Conservation (phyloP, 371 early-diverging fungal genomes). For the Rhizopus stolonifer region DNA sequence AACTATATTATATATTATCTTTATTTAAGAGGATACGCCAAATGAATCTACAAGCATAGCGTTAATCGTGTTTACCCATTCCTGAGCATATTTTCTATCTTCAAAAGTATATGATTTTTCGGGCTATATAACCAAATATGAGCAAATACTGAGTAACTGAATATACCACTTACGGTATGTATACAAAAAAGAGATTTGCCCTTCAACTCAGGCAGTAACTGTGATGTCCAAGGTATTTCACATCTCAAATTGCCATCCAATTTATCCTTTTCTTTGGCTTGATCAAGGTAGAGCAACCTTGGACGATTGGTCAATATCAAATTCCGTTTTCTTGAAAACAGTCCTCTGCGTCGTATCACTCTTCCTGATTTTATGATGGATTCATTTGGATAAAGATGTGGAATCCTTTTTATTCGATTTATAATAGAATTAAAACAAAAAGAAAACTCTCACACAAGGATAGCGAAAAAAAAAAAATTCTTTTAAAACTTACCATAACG, state of each 20-base stretch:
- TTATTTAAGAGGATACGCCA: conserved; percentile 34
- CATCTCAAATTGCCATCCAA: conserved; percentile 40
- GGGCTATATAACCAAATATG: conserved; percentile 27
- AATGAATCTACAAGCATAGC: conserved; percentile 50
- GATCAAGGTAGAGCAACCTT: conserved; percentile 68
- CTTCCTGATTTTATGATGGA: conserved; percentile 60
- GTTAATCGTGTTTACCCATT: conserved; percentile 59
- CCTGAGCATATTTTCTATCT: conserved; percentile 51
- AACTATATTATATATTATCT: background rate
- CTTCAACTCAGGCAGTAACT: conserved; percentile 54
- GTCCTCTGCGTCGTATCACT: conserved; percentile 56
- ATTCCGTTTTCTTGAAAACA: conserved; percentile 58
- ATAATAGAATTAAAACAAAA: background rate
- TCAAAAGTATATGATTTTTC: conserved; percentile 63
- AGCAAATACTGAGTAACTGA: background rate
- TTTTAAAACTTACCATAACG: conserved; percentile 30
- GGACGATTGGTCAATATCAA: conserved; percentile 73
- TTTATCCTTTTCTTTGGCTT: conserved; percentile 42
- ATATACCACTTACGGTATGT: conserved; percentile 52
- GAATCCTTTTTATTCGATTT: conserved; percentile 30
- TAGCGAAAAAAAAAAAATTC: conserved; percentile 1
- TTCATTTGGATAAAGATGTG: conserved; percentile 61
- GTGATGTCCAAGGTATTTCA: conserved; percentile 60
- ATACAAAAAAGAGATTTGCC: conserved; percentile 61
- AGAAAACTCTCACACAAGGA: background rate